Base-by-base conservation (phyloP, 2,329 filamentous ascomycete genomes). In the Blastomyces emzantsi region DNA sequence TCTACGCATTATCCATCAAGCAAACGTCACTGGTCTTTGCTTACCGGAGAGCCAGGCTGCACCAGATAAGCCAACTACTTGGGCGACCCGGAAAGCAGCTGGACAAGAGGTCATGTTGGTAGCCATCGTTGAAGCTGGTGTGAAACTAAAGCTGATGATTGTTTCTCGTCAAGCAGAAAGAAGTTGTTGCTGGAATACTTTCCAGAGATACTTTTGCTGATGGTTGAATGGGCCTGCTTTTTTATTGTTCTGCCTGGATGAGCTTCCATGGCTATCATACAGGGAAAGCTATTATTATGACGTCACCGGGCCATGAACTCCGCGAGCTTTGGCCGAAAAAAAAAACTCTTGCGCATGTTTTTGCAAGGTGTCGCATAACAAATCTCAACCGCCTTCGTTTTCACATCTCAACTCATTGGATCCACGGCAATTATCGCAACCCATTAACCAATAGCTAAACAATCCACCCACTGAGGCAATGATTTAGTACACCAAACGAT, bases 41-140 rank as follows among this genome's bases (percentile, higher is more conserved):
- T 56, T 69, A 73, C 72, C 72, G 17, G 70, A 69, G 25, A 74
- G 65, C 69, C 70, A 74, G n/a, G 69, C 69, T 25, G 72, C 69
- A 17, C 72, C 72, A 5, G 67, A 70, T 13, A 73, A 62, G 56
- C 71, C 72, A 8, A 73, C 58, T 8, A 65, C 68, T 55, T 73
- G 72, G 19, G 72, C 72, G 39, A 70, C 28, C 30, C 68, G 69
- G 57, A 73, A 60, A 28, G 41, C 15, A n/a, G 41, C 22, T 33
- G 58, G 58, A 17, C 17, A 60, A 47, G 41, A 30, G 43, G 25
- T n/a, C 58, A 49, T 60, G n/a, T 41, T 59, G 41, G 39, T 47
- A 19, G 36, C 15, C n/a, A 41, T 58, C 11, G 55, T 28, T 58
- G 11, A 56, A 3, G 5, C 25, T 43, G 13, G n/a, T 56, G 3